These are phyloP conservation scores for Psilocybe mexicana DNA, from an alignment of 1,284 basidiomycete species.

Conservation along the genomic window DNA sequence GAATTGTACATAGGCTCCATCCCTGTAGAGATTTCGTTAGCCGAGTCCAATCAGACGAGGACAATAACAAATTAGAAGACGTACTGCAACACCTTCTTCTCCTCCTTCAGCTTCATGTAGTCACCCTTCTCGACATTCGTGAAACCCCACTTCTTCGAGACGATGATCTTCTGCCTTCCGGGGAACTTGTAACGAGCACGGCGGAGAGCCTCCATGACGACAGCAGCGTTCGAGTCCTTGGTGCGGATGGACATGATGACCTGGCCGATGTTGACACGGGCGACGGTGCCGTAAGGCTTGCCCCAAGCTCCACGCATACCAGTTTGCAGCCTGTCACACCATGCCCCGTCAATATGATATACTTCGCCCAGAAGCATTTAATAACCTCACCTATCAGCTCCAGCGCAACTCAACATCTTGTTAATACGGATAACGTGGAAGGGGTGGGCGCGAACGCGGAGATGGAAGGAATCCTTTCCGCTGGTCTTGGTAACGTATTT, in stretches of 20 bases:
- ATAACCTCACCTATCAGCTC: conserved; percentile 83
- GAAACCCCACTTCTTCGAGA: conserved; percentile 98
- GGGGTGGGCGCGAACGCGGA: conserved; percentile 96
- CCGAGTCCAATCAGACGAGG: neutral
- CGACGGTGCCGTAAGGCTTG: conserved; percentile 96
- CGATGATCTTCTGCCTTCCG: conserved; percentile 98
- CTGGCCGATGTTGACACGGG: conserved; percentile 96
- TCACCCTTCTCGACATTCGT: conserved; percentile 93
- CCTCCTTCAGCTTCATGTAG: conserved; percentile 86
- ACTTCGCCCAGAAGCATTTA: neutral
- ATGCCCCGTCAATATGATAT: neutral
- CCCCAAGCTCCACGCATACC: conserved; percentile 99
- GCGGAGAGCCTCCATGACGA: conserved; percentile 96
- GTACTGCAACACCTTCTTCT: conserved; percentile 85
- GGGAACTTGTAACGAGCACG: conserved; percentile 99
- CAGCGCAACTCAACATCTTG: conserved; percentile 99
- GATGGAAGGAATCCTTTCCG: conserved; percentile 99
- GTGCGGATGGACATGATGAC: conserved; percentile 95
- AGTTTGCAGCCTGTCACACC: conserved; percentile 77
- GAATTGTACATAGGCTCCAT: conserved; percentile 87
- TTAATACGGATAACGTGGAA: conserved; percentile 99
- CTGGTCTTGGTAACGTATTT: conserved; percentile 99
- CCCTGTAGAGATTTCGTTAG: conserved; percentile 46
- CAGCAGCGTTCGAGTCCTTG: conserved; percentile 86
- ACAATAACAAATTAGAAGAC: conserved; percentile 33